A percentile compares a stretch with the other conserved stretches of the same genome.
Conservation (phyloP, 441 rosid genomes). For the Isatis lusitanica region DNA sequence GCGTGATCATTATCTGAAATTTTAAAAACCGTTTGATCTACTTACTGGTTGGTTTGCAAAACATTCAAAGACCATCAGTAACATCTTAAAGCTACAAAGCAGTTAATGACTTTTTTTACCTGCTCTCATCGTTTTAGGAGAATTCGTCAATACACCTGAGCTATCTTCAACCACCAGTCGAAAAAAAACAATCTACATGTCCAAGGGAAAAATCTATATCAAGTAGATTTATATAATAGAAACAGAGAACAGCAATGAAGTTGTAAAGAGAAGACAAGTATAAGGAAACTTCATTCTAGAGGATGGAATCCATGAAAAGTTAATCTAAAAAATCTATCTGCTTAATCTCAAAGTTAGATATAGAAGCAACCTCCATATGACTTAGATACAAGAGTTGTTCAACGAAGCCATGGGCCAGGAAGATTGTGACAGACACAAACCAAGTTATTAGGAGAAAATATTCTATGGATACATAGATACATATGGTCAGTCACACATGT, state of each 20-base stretch:
- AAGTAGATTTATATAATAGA: neutral
- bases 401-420: slow-evolving; percentile 32
- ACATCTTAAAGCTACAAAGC: neutral
- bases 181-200: slow-evolving; percentile 12
- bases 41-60: neutral
- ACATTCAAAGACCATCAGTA: neutral
- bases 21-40: neutral
- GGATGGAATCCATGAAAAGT: slow-evolving; percentile 23
- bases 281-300: slow-evolving; percentile 29
- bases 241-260: slow-evolving; percentile 12
- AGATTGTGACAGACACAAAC: slow-evolving; percentile 34
- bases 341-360: neutral
- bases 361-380: slow-evolving; percentile 30
- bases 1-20: slow-evolving; percentile 51
- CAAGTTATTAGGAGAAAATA: neutral
- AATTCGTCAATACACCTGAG: slow-evolving; percentile 26
- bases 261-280: slow-evolving; percentile 25
- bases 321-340: neutral
- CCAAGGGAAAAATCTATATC: neutral
- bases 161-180: slow-evolving; percentile 32
- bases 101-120: slow-evolving; percentile 8
- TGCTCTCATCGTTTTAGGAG: slow-evolving; percentile 35
- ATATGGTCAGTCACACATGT: slow-evolving; percentile 32
- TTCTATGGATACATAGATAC: neutral
- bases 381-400: slow-evolving; percentile 34